Base-by-base conservation (phyloP, 2,329 filamentous ascomycete genomes). In the Beauveria sp. region DNA sequence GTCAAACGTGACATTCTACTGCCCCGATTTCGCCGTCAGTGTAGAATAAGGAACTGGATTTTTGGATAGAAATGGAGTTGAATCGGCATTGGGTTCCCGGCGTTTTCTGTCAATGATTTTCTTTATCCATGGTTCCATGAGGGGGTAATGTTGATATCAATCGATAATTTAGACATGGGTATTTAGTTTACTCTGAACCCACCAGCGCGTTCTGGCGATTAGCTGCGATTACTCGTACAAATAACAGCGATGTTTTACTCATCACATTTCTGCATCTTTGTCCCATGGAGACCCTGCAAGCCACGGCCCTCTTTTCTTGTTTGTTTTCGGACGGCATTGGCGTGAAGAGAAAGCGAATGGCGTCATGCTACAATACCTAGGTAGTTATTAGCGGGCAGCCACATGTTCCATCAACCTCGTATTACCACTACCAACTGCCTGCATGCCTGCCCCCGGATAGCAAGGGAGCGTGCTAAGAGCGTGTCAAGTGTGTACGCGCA, bases 1-100 rank as follows among this genome's bases (percentile, higher is more conserved):
- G 26, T 65, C 67, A 4, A 76, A 75, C 44, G 79, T 82, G 55
- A 84, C 81, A 1, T 81, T 84, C 64, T 70, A 70, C 40, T 79
- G 80, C 3, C 70, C 73, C 9, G 62, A 67, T 24, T 64, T 78
- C 44, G 69, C 73, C 30, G 72, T 78, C 64, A 70, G 76, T 47
- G 67, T 75, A n/a, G 66, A 52, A 63, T 54, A 66, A 28, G 14
- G 20, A 30, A 24, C 7, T 20, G 40, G 20, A 37, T 37, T 30
- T 62, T 55, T 62, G 61, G 61, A 62, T 62, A 62, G 55, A 55
- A 37, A 51, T 62, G 61, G 55, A 58, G 61, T 59, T 62, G 34
- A 26, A 24, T 20, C 41, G 61, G 60, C 60, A 61, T 57, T 61
- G 52, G 52, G 59, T 43, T 10, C 41, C 40, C 34, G 59, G 59